These are phyloP conservation scores for Saturnispora serradocipensis DNA, from an alignment of 805 yeast genomes.

Conservation along the genomic window DNA sequence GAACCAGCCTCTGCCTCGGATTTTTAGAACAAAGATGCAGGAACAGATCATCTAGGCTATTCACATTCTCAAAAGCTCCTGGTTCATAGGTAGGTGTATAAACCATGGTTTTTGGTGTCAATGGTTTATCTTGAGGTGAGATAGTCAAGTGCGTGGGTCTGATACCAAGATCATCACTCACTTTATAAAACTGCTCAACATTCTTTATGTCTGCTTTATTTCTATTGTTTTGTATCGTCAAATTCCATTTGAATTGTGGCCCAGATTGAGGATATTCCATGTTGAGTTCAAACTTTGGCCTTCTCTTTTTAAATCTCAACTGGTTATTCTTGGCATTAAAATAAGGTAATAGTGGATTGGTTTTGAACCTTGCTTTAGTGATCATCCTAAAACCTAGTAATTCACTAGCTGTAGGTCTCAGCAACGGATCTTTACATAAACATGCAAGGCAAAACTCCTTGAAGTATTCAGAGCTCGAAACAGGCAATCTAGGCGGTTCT, in stretches of 20 bases:
- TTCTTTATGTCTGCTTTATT: too few relatives aligned
- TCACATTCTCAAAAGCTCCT: not conserved
- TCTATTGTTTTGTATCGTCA: conserved; percentile 6
- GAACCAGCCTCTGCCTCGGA: not conserved
- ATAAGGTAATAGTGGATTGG: conserved; percentile 17
- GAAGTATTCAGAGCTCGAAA: conserved; percentile 32
- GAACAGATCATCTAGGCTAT: not conserved
- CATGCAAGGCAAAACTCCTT: conserved; percentile 56
- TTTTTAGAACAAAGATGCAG: not conserved
- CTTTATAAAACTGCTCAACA: not conserved
- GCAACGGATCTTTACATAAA: conserved; percentile 52
- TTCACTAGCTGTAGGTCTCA: conserved; percentile 52
- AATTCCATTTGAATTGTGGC: conserved; percentile 22
- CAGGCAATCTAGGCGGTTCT: conserved; percentile 47
- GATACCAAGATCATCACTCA: not conserved
- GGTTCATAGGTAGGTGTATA: not conserved
- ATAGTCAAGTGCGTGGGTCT: not conserved
- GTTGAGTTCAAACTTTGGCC: conserved; percentile 32
- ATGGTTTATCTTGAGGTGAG: not conserved
- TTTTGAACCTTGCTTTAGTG: conserved; percentile 25
- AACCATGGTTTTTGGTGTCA: conserved; percentile 1
- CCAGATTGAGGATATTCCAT: conserved; percentile 17
- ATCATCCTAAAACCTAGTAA: conserved; percentile 50
- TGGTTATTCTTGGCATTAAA: conserved; percentile 1
- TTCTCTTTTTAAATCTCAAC: conserved; percentile 20